Percentiles rank a stretch among this genome's conserved stretches.
These are phyloP conservation scores for Hirschfeldia incana DNA, from an alignment of 345 rosid species.

Conservation along the genomic window DNA sequence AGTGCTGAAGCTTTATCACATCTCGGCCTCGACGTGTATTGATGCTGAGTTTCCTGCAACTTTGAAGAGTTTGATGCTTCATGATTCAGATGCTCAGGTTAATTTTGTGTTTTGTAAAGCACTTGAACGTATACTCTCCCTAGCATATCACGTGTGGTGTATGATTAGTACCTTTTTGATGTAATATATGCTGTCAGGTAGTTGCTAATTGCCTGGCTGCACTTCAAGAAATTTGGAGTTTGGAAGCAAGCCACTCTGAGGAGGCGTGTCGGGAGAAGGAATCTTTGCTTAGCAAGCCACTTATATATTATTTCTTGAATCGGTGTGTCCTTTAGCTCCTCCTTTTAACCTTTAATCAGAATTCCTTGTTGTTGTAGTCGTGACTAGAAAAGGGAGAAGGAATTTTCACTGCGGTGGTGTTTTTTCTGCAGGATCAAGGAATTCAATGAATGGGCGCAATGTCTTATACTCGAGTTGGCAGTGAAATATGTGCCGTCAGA, in stretches of 20 bases:
- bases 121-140: no score
- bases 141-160: no score
- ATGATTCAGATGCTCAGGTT: conserved; percentile 89
- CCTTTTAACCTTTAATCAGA: conserved; percentile 9
- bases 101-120: background rate
- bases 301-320: conserved; percentile 74
- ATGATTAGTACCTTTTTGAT: conserved; percentile 11
- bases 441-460: conserved; percentile 97
- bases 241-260: conserved; percentile 82
- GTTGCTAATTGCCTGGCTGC: conserved; percentile 88
- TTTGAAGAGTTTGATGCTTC: conserved; percentile 86
- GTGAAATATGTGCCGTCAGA: conserved; percentile 87
- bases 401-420: conserved; percentile 2
- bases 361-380: conserved; percentile 5
- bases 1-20: conserved; percentile 88
- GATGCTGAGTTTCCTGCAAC: conserved; percentile 83
- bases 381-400: background rate
- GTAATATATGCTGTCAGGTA: conserved; percentile 52
- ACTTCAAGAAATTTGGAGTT: conserved; percentile 94
- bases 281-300: conserved; percentile 71
- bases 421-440: conserved; percentile 79
- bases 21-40: conserved; percentile 73
- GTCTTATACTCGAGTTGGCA: conserved; percentile 89
- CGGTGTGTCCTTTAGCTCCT: conserved; percentile 48
- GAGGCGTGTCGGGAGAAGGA: conserved; percentile 88